Evolutionary conservation across 108 stramenopile genomes (phyloP).

Genomic region (Skeletonema costatum): DNA sequence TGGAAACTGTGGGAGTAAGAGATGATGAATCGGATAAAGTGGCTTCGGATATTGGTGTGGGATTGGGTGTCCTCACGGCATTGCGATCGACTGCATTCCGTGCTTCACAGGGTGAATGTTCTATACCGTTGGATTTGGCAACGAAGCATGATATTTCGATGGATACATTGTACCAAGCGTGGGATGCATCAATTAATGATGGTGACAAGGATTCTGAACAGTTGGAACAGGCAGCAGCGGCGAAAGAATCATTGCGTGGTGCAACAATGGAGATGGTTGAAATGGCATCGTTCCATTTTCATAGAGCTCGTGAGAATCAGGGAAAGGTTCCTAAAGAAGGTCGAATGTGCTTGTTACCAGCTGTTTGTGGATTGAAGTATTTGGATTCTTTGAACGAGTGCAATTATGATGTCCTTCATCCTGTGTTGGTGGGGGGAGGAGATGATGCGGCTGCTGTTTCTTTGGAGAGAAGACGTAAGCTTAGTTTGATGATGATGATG

Average conservation of each 20-base stretch:
- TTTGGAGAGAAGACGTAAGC: slow-evolving; percentile 25
- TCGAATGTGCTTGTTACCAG: slow-evolving; percentile 60
- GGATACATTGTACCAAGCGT: slow-evolving; percentile 28
- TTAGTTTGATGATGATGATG: slow-evolving; percentile 51
- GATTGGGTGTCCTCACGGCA: slow-evolving; percentile 72
- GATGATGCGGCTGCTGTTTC: slow-evolving; percentile 30
- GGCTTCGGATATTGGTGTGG: slow-evolving; percentile 76
- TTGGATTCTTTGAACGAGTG: slow-evolving; percentile 59
- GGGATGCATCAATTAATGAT: slow-evolving; percentile 9
- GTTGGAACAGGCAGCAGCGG: not conserved
- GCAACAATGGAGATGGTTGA: slow-evolving; percentile 61
- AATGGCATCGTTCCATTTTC: slow-evolving; percentile 59
- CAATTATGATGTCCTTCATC: slow-evolving; percentile 73
- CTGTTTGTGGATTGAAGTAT: slow-evolving; percentile 74
- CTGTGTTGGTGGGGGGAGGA: slow-evolving; percentile 21
- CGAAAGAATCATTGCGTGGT: slow-evolving; percentile 34
- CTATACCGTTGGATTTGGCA: slow-evolving; percentile 57
- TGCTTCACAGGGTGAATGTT: slow-evolving; percentile 62
- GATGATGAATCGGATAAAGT: slow-evolving; percentile 72
- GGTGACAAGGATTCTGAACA: slow-evolving; percentile 1
- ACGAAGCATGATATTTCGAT: slow-evolving; percentile 32
- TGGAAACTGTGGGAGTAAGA: slow-evolving; percentile 63
- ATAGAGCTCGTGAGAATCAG: slow-evolving; percentile 66
- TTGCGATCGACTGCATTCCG: slow-evolving; percentile 66
- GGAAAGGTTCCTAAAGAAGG: slow-evolving; percentile 58